A percentile compares a stretch with the other conserved stretches of the same genome.
These are phyloP conservation scores for Sugiyamaella boreocaroliniensis DNA, from an alignment of 805 yeast genomes.

Conservation along the genomic window DNA sequence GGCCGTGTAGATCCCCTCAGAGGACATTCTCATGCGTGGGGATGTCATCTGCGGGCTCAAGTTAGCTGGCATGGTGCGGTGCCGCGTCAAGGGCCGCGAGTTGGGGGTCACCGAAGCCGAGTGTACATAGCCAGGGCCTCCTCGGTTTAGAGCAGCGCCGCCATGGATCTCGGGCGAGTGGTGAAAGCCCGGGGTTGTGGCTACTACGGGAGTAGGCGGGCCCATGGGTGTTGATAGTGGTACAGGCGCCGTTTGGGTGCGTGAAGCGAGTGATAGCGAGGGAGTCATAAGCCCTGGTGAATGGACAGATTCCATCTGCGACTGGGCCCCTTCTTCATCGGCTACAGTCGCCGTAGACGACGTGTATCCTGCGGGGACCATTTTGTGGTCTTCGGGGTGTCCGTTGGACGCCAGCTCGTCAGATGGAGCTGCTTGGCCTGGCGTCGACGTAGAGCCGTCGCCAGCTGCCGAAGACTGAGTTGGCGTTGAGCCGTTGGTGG, in stretches of 20 bases:
- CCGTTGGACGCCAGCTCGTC: not conserved
- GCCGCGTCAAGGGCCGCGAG: not conserved
- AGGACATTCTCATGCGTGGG: not conserved
- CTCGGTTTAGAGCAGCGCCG: not conserved
- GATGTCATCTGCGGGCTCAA: conserved; percentile 5
- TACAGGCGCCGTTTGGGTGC: not conserved
- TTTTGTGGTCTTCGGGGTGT: not conserved
- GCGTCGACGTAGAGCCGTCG: not conserved
- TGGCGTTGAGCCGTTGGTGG: not conserved
- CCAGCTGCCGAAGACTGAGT: not conserved
- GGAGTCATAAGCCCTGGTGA: not conserved
- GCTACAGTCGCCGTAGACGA: not conserved
- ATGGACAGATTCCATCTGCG: not conserved
- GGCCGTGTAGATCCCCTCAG: conserved; percentile 42
- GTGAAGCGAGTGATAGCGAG: not conserved
- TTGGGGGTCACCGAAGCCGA: not conserved
- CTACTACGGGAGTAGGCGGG: not conserved
- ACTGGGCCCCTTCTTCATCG: not conserved
- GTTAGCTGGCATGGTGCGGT: not conserved
- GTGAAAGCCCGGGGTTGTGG: not conserved
- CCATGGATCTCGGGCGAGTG: not conserved
- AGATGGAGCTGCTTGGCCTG: not conserved
- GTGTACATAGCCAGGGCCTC: not conserved
- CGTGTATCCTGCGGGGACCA: not conserved
- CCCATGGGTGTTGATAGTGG: not conserved